Conservation (phyloP, 306 rosid genomes). For the Albizia julibrissin region DNA sequence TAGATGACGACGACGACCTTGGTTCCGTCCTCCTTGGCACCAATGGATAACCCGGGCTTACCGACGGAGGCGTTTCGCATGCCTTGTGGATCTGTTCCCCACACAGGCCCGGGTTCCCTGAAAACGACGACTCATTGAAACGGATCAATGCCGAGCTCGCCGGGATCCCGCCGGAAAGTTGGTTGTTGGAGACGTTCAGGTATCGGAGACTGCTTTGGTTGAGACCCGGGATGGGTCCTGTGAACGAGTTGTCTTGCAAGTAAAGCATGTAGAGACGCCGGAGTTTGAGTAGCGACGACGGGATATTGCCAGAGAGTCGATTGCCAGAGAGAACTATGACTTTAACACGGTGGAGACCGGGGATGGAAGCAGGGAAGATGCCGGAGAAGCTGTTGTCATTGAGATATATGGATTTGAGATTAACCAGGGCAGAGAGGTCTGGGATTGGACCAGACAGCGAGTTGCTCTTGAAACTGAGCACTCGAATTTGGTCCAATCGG, state of each 20-base stretch:
- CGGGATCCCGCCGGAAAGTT: constrained; percentile 80
- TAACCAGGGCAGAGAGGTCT: constrained; percentile 59
- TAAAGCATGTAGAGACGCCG: constrained; percentile 64
- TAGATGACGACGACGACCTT: constrained; percentile 9
- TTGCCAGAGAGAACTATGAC: constrained; percentile 64
- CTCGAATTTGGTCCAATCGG: constrained; percentile 85
- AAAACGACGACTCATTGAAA: constrained; percentile 75
- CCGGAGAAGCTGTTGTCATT: constrained; percentile 79
- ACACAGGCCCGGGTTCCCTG: constrained; percentile 58
- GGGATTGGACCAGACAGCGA: constrained; percentile 78
- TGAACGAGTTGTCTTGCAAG: constrained; percentile 61
- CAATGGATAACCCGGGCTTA: constrained; percentile 44
- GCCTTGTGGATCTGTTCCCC: constrained; percentile 55
- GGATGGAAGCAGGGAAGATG: constrained; percentile 62
- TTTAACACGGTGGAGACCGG: constrained; percentile 78
- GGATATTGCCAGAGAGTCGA: constrained; percentile 65
- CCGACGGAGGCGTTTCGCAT: constrained; percentile 53
- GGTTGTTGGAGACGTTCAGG: constrained; percentile 78
- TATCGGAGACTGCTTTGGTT: constrained; percentile 79
- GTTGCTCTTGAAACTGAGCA: constrained; percentile 85
- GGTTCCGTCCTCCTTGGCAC: background rate
- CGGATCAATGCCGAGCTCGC: constrained; percentile 52
- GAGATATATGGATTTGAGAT: constrained; percentile 78
- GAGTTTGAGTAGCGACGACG: constrained; percentile 61
- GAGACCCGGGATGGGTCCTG: constrained; percentile 70